These are phyloP conservation scores for Trypanosoma platydactyli DNA, from an alignment of 208 protist genomes.

Conservation along the genomic window DNA sequence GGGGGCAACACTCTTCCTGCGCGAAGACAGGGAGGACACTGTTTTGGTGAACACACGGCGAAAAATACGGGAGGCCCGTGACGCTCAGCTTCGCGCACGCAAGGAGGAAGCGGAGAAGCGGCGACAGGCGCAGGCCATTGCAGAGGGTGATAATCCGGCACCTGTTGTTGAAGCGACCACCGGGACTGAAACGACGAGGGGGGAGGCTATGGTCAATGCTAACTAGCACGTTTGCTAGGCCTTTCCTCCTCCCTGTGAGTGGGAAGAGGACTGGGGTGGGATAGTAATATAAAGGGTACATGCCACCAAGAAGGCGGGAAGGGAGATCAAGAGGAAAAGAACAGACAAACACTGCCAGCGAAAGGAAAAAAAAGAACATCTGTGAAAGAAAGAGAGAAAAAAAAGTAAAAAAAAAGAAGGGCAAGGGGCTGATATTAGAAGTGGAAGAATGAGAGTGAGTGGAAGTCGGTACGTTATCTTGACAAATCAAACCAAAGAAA, in stretches of 20 bases:
- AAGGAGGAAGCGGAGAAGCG: slow-evolving; percentile 73
- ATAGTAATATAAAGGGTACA: background rate
- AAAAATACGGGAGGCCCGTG: slow-evolving; percentile 77
- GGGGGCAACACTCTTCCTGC: slow-evolving; percentile 80
- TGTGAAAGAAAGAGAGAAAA: background rate
- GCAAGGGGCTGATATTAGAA: background rate
- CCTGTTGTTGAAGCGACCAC: background rate
- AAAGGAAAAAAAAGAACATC: background rate
- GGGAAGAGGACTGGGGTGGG: background rate
- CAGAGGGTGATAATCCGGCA: slow-evolving; percentile 42
- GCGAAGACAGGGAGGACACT: slow-evolving; percentile 85
- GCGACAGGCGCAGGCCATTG: slow-evolving; percentile 49
- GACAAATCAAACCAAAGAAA: too few species aligned
- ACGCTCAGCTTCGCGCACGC: slow-evolving; percentile 70
- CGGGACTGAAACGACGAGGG: background rate
- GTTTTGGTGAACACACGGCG: slow-evolving; percentile 81
- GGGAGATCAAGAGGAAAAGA: background rate
- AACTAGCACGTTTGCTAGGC: background rate
- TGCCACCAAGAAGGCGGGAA: background rate
- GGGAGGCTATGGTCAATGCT: background rate
- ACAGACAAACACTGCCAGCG: background rate
- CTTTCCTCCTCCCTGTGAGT: background rate
- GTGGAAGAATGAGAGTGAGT: background rate
- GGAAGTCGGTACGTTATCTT: background rate
- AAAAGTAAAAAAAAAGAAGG: slow-evolving; percentile 4